Evolutionary conservation across 2,329 filamentous ascomycete genomes (phyloP).

Genomic region (Shiraia sp.): DNA sequence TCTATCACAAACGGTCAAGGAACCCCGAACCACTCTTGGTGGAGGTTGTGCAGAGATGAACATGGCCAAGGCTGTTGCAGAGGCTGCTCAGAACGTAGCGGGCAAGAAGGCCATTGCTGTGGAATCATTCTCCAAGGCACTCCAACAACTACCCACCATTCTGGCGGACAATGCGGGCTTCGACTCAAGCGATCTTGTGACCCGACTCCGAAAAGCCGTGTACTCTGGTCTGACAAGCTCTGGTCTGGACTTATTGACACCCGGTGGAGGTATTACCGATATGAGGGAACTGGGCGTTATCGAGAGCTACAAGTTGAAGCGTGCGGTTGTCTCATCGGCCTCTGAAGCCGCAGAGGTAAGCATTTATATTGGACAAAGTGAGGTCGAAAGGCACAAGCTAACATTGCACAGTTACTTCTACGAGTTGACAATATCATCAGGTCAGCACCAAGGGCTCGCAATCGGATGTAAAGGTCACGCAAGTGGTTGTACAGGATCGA

Average conservation of each 20-base stretch:
- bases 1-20: slow-evolving; percentile 92
- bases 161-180: slow-evolving; percentile 96
- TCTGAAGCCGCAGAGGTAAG: slow-evolving; percentile 94
- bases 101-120: slow-evolving; percentile 97
- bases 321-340: slow-evolving; percentile 93
- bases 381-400: slow-evolving; percentile 26
- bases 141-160: slow-evolving; percentile 93
- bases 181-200: slow-evolving; percentile 91
- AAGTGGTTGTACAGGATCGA: slow-evolving; percentile 1
- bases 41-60: slow-evolving; percentile 98
- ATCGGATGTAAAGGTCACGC: slow-evolving; percentile 77
- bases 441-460: slow-evolving; percentile 80
- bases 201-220: slow-evolving; percentile 87
- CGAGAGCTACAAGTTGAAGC: slow-evolving; percentile 98
- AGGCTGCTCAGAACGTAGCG: slow-evolving; percentile 87
- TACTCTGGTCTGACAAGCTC: slow-evolving; percentile 94
- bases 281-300: slow-evolving; percentile 96
- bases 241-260: slow-evolving; percentile 84
- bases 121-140: slow-evolving; percentile 82
- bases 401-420: slow-evolving; percentile 69
- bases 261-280: slow-evolving; percentile 89
- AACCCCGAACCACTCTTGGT: slow-evolving; percentile 90
- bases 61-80: slow-evolving; percentile 97
- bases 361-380: slow-evolving; percentile 10
- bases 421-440: slow-evolving; percentile 98